Conservation (phyloP, 2,329 filamentous ascomycete species). For the Pyrenochaeta sp. region DNA sequence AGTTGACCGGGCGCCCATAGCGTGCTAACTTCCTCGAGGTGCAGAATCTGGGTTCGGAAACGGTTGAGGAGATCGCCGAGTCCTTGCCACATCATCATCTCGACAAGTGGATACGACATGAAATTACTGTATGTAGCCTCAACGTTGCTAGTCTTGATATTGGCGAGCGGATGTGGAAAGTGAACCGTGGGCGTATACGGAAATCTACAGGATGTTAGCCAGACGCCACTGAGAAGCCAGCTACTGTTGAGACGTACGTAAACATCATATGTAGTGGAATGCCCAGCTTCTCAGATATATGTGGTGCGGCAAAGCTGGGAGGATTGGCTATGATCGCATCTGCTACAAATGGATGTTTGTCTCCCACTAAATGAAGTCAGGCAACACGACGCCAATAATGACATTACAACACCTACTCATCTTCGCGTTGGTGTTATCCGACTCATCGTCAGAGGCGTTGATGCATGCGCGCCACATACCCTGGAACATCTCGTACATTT, state of each 20-base stretch:
- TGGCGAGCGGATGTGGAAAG: slow-evolving; percentile 81
- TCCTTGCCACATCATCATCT: slow-evolving; percentile 74
- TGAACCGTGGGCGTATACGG: slow-evolving; percentile 78
- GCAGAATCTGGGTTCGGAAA: slow-evolving; percentile 74
- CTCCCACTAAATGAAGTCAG: slow-evolving; percentile 57
- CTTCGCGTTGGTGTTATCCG: slow-evolving; percentile 65
- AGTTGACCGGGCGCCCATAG: slow-evolving; percentile 79
- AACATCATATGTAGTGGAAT: slow-evolving; percentile 88
- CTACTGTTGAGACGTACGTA: slow-evolving; percentile 65
- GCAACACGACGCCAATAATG: not conserved
- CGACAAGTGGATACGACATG: slow-evolving; percentile 80
- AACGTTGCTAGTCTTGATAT: slow-evolving; percentile 75
- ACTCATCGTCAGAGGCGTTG: slow-evolving; percentile 75
- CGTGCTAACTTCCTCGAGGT: slow-evolving; percentile 76
- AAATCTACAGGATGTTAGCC: slow-evolving; percentile 56
- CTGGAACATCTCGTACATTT: slow-evolving; percentile 84
- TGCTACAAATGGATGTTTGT: slow-evolving; percentile 77
- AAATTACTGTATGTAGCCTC: slow-evolving; percentile 80
- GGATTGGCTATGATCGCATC: slow-evolving; percentile 84
- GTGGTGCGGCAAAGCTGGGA: slow-evolving; percentile 78
- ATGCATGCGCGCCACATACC: slow-evolving; percentile 84
- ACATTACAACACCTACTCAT: slow-evolving; percentile 56
- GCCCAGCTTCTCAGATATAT: slow-evolving; percentile 77
- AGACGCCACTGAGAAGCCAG: not conserved
- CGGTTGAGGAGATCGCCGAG: slow-evolving; percentile 80